Conservation (phyloP, 257 asterid species). For the Ilex aquifolium region DNA sequence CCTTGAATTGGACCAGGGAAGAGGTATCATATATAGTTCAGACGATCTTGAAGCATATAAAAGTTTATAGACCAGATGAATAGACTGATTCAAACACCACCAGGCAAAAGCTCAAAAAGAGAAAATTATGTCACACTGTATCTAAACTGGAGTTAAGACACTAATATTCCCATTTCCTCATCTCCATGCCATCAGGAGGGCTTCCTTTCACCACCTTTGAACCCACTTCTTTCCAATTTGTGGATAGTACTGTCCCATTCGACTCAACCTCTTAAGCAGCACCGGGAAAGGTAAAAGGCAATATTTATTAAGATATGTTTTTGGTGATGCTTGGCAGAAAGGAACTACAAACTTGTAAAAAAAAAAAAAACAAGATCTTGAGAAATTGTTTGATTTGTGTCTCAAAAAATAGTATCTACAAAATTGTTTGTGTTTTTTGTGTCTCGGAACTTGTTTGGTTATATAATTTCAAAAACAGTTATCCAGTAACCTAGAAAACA, state of each 20-base stretch:
- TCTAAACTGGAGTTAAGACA: neutral
- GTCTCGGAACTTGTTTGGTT: neutral
- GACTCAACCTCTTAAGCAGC: slow-evolving; percentile 53
- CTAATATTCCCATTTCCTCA: slow-evolving; percentile 78
- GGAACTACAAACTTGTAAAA: no score
- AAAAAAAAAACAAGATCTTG: neutral
- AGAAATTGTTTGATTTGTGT: neutral
- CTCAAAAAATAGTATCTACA: neutral
- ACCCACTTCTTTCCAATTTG: slow-evolving; percentile 91
- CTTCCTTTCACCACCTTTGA: slow-evolving; percentile 26
- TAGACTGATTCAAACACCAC: no score
- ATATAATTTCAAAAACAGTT: neutral
- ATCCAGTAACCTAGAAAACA: no score
- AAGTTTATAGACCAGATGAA: no score
- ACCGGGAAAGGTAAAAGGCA: neutral
- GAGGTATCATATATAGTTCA: no score
- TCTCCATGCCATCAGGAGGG: slow-evolving; percentile 94
- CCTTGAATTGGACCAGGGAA: no score
- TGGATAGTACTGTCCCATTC: slow-evolving; percentile 75
- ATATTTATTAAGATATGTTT: no score
- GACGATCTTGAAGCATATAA: no score
- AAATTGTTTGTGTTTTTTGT: neutral
- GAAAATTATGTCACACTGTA: no score
- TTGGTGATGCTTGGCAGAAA: no score
- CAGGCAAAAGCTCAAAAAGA: no score